A percentile compares a stretch with the other conserved stretches of the same genome.
Conservation (phyloP, 306 rosid genomes). For the Sindora glabra region DNA sequence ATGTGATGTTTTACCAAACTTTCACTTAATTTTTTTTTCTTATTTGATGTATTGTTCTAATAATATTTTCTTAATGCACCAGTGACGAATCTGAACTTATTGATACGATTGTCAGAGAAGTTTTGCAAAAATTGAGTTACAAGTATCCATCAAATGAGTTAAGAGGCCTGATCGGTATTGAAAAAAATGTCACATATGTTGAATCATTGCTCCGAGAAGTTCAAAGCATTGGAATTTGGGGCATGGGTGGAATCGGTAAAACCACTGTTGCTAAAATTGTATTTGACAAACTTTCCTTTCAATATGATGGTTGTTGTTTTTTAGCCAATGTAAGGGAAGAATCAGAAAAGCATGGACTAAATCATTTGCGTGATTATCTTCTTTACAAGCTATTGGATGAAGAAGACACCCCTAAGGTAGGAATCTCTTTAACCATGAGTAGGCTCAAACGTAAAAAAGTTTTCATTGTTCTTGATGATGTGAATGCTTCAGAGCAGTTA, state of each 20-base stretch:
- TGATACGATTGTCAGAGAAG: not conserved
- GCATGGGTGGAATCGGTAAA: no score
- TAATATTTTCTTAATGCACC: no score
- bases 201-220: not conserved
- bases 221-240: not conserved
- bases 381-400: no score
- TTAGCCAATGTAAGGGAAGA: conserved; percentile 1
- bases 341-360: not conserved
- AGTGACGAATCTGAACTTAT: not conserved
- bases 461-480: conserved; percentile 22
- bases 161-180: not conserved
- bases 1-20: not conserved
- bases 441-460: conserved; percentile 4
- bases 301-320: not conserved
- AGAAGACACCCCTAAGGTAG: no score
- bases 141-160: not conserved
- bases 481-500: not conserved
- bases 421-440: not conserved
- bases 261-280: not conserved
- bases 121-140: not conserved
- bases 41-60: not conserved
- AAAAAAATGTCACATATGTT: not conserved
- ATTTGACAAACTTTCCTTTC: not conserved
- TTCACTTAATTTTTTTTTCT: not conserved
- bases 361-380: not conserved